phyloP scores from a whole-genome alignment of 805 yeast genomes.

The Candida wancherniae region DNA sequence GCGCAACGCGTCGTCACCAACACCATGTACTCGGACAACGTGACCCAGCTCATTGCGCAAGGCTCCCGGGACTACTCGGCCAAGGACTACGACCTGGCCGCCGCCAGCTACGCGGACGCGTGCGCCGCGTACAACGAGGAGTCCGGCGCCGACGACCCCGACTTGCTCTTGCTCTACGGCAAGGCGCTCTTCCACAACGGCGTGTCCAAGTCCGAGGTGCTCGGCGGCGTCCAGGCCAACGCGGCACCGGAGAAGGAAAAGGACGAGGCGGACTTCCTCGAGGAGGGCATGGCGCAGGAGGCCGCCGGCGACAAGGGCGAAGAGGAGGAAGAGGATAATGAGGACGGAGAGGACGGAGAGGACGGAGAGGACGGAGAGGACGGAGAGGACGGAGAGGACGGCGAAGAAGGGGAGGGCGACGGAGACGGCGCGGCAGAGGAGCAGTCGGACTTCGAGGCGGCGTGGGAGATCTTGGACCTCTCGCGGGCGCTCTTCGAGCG shows the following conservation, averaged over 20 bases:
- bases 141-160: slow-evolving; percentile 63
- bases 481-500: slow-evolving; percentile 63
- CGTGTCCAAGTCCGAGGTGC: slow-evolving; percentile 65
- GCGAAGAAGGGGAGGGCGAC: slow-evolving; percentile 24
- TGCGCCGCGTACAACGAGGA: slow-evolving; percentile 52
- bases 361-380: slow-evolving; percentile 14
- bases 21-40: slow-evolving; percentile 13
- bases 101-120: slow-evolving; percentile 66
- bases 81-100: slow-evolving; percentile 64
- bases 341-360: slow-evolving; percentile 16
- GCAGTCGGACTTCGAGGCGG: slow-evolving; percentile 75
- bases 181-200: slow-evolving; percentile 76
- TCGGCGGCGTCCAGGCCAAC: slow-evolving; percentile 41
- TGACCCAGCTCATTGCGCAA: slow-evolving; percentile 34
- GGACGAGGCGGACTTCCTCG: slow-evolving; percentile 6
- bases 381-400: slow-evolving; percentile 15
- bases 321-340: slow-evolving; percentile 4
- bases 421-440: slow-evolving; percentile 31
- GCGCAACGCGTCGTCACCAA: slow-evolving; percentile 1
- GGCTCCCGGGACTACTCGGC: slow-evolving; percentile 64
- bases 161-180: slow-evolving; percentile 71
- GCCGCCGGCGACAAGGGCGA: slow-evolving; percentile 9
- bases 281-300: slow-evolving; percentile 16
- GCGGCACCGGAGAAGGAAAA: slow-evolving; percentile 15
- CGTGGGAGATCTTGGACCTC: slow-evolving; percentile 82